phyloP scores from a whole-genome alignment of 495 filamentous ascomycete species.

The Penicillium antarcticum region DNA sequence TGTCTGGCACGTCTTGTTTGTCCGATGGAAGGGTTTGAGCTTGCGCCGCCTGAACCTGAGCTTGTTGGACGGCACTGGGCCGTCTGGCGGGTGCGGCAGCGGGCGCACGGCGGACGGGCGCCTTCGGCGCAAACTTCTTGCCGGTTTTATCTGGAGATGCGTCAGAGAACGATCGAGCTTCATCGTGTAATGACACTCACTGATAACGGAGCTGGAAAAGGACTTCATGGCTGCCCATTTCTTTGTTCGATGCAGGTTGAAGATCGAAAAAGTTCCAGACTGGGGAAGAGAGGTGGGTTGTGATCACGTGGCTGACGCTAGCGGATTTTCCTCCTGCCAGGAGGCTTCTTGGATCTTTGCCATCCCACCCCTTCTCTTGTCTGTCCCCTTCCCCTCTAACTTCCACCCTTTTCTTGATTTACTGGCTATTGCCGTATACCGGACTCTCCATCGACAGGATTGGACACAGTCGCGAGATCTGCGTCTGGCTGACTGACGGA shows the following conservation, averaged over 20 bases:
- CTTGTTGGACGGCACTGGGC: slow-evolving; percentile 37
- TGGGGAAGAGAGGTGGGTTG: slow-evolving; percentile 9
- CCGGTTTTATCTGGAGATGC: slow-evolving; percentile 46
- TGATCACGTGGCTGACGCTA: slow-evolving; percentile 36
- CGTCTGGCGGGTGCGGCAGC: slow-evolving; percentile 32
- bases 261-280: slow-evolving; percentile 15
- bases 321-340: slow-evolving; percentile 33
- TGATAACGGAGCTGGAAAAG: slow-evolving; percentile 57
- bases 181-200: slow-evolving; percentile 32
- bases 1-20: slow-evolving; percentile 4
- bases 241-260: slow-evolving; percentile 10
- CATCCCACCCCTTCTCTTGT: slow-evolving; percentile 22
- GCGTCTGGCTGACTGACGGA: slow-evolving; percentile 32
- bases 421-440: background rate
- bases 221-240: slow-evolving; percentile 44
- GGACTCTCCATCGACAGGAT: slow-evolving; percentile 17
- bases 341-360: slow-evolving; percentile 23
- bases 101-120: slow-evolving; percentile 43
- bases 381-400: background rate
- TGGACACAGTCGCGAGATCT: slow-evolving; percentile 30
- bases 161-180: background rate
- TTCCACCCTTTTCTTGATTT: slow-evolving; percentile 2
- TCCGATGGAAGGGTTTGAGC: background rate
- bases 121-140: slow-evolving; percentile 55
- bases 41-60: slow-evolving; percentile 34